phyloP scores from a whole-genome alignment of 371 early-diverging fungal species.

The Phascolomyces articulosus region DNA sequence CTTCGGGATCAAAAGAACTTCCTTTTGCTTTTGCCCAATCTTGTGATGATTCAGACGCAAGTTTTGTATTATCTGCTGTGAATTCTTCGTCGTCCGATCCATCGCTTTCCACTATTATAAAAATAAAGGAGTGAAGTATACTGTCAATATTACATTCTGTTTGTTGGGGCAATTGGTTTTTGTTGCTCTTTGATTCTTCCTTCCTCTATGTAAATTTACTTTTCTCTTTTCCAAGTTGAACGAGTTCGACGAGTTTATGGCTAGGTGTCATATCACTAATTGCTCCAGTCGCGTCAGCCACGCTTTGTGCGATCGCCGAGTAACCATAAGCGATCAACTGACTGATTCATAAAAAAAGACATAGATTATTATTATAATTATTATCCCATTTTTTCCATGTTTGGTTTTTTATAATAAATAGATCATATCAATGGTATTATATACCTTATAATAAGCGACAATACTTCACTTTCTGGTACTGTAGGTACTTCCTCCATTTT shows the following conservation, averaged over 20 bases:
- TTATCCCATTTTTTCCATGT: not conserved
- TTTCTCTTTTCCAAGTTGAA: constrained; percentile 53
- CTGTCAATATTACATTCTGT: no score
- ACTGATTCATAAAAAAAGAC: constrained; percentile 29
- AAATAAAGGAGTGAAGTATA: not conserved
- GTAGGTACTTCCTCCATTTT: not conserved
- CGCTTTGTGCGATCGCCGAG: constrained; percentile 60
- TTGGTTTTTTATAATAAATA: not conserved
- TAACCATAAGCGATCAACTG: constrained; percentile 71
- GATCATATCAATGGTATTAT: no score
- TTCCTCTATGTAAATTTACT: no score
- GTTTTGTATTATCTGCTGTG: constrained; percentile 29
- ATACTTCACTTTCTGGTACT: not conserved
- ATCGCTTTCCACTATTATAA: constrained; percentile 33
- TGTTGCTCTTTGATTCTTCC: no score
- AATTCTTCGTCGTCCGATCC: constrained; percentile 43
- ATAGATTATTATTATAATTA: no score
- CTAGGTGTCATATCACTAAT: constrained; percentile 53
- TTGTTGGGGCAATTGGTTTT: no score
- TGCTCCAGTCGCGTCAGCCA: constrained; percentile 64
- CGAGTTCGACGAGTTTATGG: constrained; percentile 52
- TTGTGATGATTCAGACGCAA: constrained; percentile 22
- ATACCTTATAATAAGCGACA: constrained; percentile 2
- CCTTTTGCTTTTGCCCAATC: constrained; percentile 11
- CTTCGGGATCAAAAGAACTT: constrained; percentile 33